These are phyloP conservation scores for Backusella australiensis DNA, from an alignment of 192 early-diverging fungal species.

Conservation along the genomic window DNA sequence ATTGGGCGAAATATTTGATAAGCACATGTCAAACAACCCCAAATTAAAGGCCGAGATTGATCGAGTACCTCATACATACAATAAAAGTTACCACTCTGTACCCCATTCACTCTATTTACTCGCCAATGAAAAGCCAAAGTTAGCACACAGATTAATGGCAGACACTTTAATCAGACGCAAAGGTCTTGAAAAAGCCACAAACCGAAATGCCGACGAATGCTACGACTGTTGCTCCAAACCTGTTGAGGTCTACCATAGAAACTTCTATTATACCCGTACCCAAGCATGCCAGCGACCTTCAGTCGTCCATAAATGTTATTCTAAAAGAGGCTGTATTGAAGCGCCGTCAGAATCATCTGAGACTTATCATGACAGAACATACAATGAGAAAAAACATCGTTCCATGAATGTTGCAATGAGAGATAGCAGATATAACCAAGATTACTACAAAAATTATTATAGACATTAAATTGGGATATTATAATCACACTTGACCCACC, in stretches of 20 bases:
- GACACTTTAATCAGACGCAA: neutral
- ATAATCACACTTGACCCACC: neutral
- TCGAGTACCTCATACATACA: neutral
- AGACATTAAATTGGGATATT: neutral
- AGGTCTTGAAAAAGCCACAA: neutral
- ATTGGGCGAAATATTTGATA: neutral
- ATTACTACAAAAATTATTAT: conserved; percentile 3
- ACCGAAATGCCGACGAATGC: neutral
- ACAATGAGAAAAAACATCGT: neutral
- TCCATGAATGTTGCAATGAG: neutral
- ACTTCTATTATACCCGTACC: neutral
- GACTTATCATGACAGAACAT: neutral
- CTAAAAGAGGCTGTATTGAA: neutral
- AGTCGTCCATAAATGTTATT: neutral
- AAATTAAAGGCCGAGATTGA: conserved; percentile 2
- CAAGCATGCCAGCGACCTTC: neutral
- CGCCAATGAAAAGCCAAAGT: neutral
- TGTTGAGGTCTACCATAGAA: neutral
- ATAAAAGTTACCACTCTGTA: neutral
- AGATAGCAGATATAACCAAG: neutral
- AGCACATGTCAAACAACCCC: neutral
- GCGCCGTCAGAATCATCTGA: neutral
- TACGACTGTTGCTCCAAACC: neutral
- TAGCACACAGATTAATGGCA: neutral
- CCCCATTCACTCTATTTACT: neutral